Base-by-base conservation (phyloP, 2,329 filamentous ascomycete genomes). In the Ophiobolus disseminans region DNA sequence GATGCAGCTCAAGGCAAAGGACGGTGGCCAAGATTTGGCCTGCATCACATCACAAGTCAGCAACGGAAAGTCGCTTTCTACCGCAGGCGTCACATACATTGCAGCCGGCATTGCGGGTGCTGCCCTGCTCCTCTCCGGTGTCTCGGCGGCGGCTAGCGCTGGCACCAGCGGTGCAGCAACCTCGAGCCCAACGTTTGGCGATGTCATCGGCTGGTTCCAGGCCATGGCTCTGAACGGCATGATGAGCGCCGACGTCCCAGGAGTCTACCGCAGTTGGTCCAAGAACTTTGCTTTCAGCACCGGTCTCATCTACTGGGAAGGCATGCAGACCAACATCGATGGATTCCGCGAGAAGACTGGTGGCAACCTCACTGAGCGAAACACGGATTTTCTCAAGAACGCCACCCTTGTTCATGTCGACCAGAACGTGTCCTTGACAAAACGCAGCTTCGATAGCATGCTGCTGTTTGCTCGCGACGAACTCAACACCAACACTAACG, bases 141-240 rank as follows among this genome's bases (percentile, higher is more conserved):
- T 89, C 5, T 87, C 88, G 20, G 89, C 91, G 22, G 74, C 87
- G 14, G 83, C 82, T 9, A 76, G 75, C 28, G 80, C 77, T 42
- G 81, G 82, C 26, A 77, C 77, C 26, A 73, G 74, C 14, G 76
- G 75, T 36, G 79, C 78, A 14, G 80, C 85, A 2, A 81, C 87
- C 9, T 79, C 87, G 31, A 94, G 90, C 62, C 94, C 94, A 20
- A 90, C 87, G 43, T 97, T 97, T 70, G 82, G 81, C 35, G 90
- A 97, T 66, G 86, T 95, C 38, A 82, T 96, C 59, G 86, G 87
- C 53, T 95, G 90, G 84, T 96, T 97, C 73, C 92, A 97, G 75
- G 87, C 88, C 40, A 89, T 97, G 80, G 91, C 94, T 21, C 88
- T 94, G 79, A 97, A 94, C 73, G 92, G 94, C 58, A 97, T 97